Base-by-base conservation (phyloP, 2,329 filamentous ascomycete species). In the Curvularia hawaiiensis region DNA sequence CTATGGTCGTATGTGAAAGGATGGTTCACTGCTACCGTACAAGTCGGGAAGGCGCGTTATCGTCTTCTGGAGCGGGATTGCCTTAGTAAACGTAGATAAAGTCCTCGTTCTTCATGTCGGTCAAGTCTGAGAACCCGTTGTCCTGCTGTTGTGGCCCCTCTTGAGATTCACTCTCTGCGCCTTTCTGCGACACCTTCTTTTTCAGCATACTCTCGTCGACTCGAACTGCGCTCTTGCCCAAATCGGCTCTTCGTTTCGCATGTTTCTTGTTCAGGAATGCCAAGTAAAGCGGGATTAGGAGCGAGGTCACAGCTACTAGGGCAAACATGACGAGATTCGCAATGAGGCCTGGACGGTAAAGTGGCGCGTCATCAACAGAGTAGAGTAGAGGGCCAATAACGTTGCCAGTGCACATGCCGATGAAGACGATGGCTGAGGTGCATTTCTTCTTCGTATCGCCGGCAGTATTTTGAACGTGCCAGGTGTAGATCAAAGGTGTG, bases 401-500 rank as follows among this genome's bases (percentile, higher is more conserved):
- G 47, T 77, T 77, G 1, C 75, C 75, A 4, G 74, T 68, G 18
- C 74, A 75, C 72, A 76, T 76, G 6, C 72, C 73, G 3, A 77
- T 64, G 20, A 76, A 70, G 0, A 76, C 73, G 30, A 75, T 61
- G 1, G 69, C 75, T 0, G 72, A 74, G 3, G 73, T 75, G 39
- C 71, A 75, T 35, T 76, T 77, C 46, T 70, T 66, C 58, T 77
- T 77, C 6, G 74, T 77, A 48, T 76, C 74, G 20, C 75, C 74
- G 0, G 69, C 74, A 0, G 74, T 76, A 31, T 77, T 77, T 52
- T 77, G 73, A 9, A 73, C 68, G 57, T 76, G 68, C 74, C 74
- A 77, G 3, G 73, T 67, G 30, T 76, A 77, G 3, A 77, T 67
- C 1, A 77, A 58, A 0, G 74, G 74, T 0, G 74, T 77, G 30